phyloP scores from a whole-genome alignment of 495 filamentous ascomycete species.

The Daldinia childiae region DNA sequence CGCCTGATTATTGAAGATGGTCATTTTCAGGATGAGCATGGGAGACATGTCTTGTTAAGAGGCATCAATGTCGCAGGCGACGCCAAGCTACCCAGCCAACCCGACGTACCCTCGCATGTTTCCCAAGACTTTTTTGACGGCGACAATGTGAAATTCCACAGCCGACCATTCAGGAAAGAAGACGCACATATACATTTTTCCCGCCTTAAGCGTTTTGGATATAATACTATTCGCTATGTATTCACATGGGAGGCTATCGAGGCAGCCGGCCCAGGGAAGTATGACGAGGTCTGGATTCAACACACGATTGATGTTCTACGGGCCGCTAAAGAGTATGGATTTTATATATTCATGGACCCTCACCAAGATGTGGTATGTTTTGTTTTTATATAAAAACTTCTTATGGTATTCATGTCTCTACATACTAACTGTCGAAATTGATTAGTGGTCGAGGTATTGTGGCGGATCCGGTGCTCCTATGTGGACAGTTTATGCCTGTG shows the following conservation, averaged over 20 bases:
- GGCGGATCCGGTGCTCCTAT: slow-evolving; percentile 96
- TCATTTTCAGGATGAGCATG: slow-evolving; percentile 72
- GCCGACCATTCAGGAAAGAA: slow-evolving; percentile 80
- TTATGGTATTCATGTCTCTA: too few relatives aligned
- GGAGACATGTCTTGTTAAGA: slow-evolving; percentile 65
- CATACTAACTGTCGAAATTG: slow-evolving; percentile 32
- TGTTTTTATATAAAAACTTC: neutral
- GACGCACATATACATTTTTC: slow-evolving; percentile 90
- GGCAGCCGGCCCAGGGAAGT: slow-evolving; percentile 88
- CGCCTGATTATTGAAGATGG: slow-evolving; percentile 81
- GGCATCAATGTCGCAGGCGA: slow-evolving; percentile 74
- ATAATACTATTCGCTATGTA: slow-evolving; percentile 94
- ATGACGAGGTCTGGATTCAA: slow-evolving; percentile 93
- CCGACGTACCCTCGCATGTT: slow-evolving; percentile 82
- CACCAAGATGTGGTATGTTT: slow-evolving; percentile 90
- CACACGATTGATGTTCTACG: slow-evolving; percentile 88
- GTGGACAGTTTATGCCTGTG: slow-evolving; percentile 97
- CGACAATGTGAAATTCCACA: slow-evolving; percentile 89
- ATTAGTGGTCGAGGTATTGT: slow-evolving; percentile 89
- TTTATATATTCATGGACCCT: slow-evolving; percentile 97
- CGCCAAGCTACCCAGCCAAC: slow-evolving; percentile 74
- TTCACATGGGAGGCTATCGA: slow-evolving; percentile 99
- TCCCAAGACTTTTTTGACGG: slow-evolving; percentile 87
- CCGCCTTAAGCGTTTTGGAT: slow-evolving; percentile 86
- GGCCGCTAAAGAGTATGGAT: slow-evolving; percentile 86